Percentiles rank a stretch among this genome's conserved stretches.
Conservation (phyloP, 1,139 yeast genomes). For the Pichia sp. region DNA sequence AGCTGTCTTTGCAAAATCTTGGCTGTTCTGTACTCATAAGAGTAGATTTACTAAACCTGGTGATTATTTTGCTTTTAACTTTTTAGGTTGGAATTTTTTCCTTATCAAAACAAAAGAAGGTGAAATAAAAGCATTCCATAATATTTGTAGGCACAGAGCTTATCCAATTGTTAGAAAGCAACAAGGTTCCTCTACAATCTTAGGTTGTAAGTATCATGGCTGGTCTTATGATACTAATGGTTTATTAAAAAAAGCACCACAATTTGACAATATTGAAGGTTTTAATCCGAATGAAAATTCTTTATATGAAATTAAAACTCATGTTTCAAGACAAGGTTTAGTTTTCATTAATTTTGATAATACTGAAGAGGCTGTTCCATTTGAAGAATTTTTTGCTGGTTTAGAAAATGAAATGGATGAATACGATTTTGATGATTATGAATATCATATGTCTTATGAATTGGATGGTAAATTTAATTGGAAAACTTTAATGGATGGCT, state of each 20-base stretch:
- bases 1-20: slow-evolving; percentile 48
- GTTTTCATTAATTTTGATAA: slow-evolving; percentile 48
- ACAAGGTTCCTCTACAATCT: slow-evolving; percentile 48
- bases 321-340: slow-evolving; percentile 50
- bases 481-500: slow-evolving; percentile 64
- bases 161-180: slow-evolving; percentile 55
- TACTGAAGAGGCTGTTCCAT: slow-evolving; percentile 34
- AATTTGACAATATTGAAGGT: slow-evolving; percentile 52
- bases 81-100: slow-evolving; percentile 51
- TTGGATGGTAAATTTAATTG: slow-evolving; percentile 58
- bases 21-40: slow-evolving; percentile 48
- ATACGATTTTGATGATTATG: slow-evolving; percentile 53
- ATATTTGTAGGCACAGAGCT: slow-evolving; percentile 60
- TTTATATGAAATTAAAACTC: slow-evolving; percentile 47
- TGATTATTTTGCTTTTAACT: slow-evolving; percentile 45
- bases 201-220: slow-evolving; percentile 61
- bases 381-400: slow-evolving; percentile 48
- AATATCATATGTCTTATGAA: slow-evolving; percentile 60
- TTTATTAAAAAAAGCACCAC: slow-evolving; percentile 52
- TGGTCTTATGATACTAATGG: slow-evolving; percentile 61
- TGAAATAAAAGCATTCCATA: slow-evolving; percentile 51
- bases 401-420: slow-evolving; percentile 46
- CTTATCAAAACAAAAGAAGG: slow-evolving; percentile 49
- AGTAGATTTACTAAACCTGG: slow-evolving; percentile 50
- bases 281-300: slow-evolving; percentile 51